phyloP scores from a whole-genome alignment of 1,139 yeast genomes.

The Candida sojae region DNA sequence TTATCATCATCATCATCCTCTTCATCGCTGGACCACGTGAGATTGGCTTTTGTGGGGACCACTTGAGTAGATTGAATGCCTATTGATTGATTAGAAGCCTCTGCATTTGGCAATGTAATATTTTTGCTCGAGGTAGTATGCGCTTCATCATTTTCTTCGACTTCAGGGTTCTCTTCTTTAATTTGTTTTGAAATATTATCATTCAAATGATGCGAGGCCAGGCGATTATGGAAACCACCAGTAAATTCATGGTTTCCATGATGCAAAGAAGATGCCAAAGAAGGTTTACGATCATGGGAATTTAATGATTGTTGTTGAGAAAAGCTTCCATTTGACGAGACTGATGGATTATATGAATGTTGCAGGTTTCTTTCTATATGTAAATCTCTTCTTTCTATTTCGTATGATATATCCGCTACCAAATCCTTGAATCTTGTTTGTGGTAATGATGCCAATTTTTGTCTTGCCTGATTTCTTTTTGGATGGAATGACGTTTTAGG shows the following conservation, averaged over 20 bases:
- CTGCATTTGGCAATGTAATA: constrained; percentile 22
- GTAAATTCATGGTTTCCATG: constrained; percentile 3
- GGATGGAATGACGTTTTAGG: constrained; percentile 84
- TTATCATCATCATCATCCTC: constrained; percentile 33
- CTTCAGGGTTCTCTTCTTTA: constrained; percentile 6
- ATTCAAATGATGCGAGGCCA: constrained; percentile 9
- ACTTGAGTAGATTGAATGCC: constrained; percentile 63
- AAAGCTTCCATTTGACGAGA: constrained; percentile 7
- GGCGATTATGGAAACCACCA: constrained; percentile 12
- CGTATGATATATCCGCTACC: constrained; percentile 85
- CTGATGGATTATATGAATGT: constrained; percentile 5
- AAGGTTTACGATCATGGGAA: constrained; percentile 10
- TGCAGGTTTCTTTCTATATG: constrained; percentile 24
- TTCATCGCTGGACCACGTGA: constrained; percentile 84
- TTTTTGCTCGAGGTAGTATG: constrained; percentile 15
- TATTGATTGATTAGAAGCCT: constrained; percentile 24
- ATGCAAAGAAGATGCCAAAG: constrained; percentile 8
- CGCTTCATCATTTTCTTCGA: constrained; percentile 7
- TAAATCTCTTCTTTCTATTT: constrained; percentile 77
- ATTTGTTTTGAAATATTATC: constrained; percentile 6
- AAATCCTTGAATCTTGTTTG: constrained; percentile 83
- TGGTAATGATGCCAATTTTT: constrained; percentile 84
- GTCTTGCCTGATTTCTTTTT: constrained; percentile 93
- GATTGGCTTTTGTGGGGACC: constrained; percentile 73
- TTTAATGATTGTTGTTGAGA: background rate